Percentiles rank a stretch among this genome's conserved stretches.
These are phyloP conservation scores for Cladobotryum protrusum DNA, from an alignment of 2,329 filamentous ascomycete species.

Conservation along the genomic window DNA sequence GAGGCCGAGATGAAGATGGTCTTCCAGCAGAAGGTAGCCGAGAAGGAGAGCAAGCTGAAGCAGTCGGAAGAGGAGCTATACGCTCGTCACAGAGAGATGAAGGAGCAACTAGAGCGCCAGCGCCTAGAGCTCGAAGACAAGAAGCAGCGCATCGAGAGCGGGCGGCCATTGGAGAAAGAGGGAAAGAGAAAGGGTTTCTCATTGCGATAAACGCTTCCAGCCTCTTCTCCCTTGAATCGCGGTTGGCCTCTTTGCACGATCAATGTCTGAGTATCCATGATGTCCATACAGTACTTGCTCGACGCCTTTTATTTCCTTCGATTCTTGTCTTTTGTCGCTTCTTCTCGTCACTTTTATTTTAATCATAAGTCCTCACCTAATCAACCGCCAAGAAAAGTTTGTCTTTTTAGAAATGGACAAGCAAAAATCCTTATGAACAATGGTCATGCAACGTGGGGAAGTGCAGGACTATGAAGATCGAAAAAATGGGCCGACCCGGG, in stretches of 20 bases:
- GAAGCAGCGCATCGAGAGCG: slow-evolving; percentile 92
- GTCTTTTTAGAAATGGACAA: slow-evolving; percentile 23
- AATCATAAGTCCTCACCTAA: slow-evolving; percentile 35
- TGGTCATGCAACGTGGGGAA: slow-evolving; percentile 27
- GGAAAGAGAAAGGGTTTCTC: slow-evolving; percentile 99
- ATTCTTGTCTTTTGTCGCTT: slow-evolving; percentile 33
- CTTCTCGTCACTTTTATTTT: slow-evolving; percentile 32
- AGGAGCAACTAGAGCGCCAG: slow-evolving; percentile 96
- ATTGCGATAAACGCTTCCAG: slow-evolving; percentile 63
- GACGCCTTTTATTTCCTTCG: slow-evolving; percentile 46
- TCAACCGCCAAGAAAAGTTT: slow-evolving; percentile 30
- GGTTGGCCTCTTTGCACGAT: slow-evolving; percentile 36
- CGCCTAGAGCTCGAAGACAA: slow-evolving; percentile 95
- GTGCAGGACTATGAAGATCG: slow-evolving; percentile 25
- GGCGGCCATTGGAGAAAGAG: slow-evolving; percentile 93
- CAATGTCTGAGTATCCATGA: slow-evolving; percentile 54
- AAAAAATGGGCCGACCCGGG: slow-evolving; percentile 11
- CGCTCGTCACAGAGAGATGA: slow-evolving; percentile 98
- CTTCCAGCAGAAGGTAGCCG: slow-evolving; percentile 99
- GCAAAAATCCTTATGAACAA: slow-evolving; percentile 31
- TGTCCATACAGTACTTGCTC: slow-evolving; percentile 54
- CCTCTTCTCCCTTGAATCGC: slow-evolving; percentile 13
- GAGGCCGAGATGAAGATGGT: slow-evolving; percentile 99
- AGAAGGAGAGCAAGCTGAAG: slow-evolving; percentile 99
- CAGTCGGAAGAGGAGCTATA: slow-evolving; percentile 99